Base-by-base conservation (phyloP, 129 eudicot genomes). In the Saposhnikovia divaricata region DNA sequence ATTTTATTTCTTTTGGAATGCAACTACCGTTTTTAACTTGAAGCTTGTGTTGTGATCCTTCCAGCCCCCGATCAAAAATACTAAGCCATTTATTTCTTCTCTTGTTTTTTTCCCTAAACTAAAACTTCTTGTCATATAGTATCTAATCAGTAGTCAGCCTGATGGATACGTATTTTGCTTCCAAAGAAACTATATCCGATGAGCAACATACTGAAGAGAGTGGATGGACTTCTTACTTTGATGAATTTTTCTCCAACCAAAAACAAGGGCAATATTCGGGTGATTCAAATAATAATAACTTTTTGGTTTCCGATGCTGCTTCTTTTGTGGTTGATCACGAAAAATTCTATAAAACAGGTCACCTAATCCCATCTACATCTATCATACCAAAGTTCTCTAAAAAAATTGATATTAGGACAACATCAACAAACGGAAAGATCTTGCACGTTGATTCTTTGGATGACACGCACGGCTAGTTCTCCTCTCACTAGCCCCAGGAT, bases 381-480 rank as follows among this genome's bases (percentile, higher is more conserved):
- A 23, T 66, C 53, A 27, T 70, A 16, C 85, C 86, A 3, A 87
- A 82, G 16, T 76, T 88, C 44, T 23, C 87, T 15, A 88, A 82
- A 65, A 87, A 82, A 69, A 48, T 90, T 69, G 83, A 83, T 66
- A 82, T 87, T 84, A 92, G 85, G 87, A 53, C 8, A 53, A 87
- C 84, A 44, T 74, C 83, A 19, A 88, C 82, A 81, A 83, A 83
- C 25, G 83, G 80, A 75, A 85, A 81, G 72, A 80, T 87, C 48
- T 76, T 76, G 57, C 81, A 65, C n/a, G 95, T 90, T 70, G 96
- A 90, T 82, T 78, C 90, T 44, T 83, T 92, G 87, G 93, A 90
- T 81, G 97, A 92, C n/a, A n/a, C n/a, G n/a, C 76, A 92, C 97
- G 45, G 97, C 96, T 85, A 88, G 90, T 80, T 92, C 96, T 87